phyloP scores from a whole-genome alignment of 768 basidiomycete species.

The Solioccasus polychromus region DNA sequence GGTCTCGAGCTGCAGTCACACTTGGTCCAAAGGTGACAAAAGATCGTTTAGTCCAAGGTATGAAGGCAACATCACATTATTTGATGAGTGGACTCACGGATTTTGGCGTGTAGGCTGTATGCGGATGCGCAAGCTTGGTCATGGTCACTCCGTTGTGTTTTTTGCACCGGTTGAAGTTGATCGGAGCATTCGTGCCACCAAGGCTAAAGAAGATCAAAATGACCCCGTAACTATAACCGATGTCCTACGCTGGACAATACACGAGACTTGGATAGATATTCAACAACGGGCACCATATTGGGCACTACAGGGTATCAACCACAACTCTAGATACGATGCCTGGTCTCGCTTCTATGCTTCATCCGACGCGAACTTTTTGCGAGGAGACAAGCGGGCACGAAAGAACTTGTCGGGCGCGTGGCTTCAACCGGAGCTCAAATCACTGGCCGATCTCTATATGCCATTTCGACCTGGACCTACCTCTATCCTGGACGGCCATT shows the following conservation, averaged over 20 bases:
- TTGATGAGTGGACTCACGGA: neutral
- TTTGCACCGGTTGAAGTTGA: slow-evolving; percentile 42
- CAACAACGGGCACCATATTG: neutral
- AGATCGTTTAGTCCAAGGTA: slow-evolving; percentile 48
- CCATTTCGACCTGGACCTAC: neutral
- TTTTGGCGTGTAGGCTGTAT: neutral
- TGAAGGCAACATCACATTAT: slow-evolving; percentile 26
- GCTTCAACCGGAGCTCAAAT: neutral
- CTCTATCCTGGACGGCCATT: neutral
- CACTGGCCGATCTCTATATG: neutral
- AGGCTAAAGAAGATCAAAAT: neutral
- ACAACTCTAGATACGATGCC: too few relatives aligned
- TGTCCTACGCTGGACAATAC: slow-evolving; percentile 3
- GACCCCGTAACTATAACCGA: neutral
- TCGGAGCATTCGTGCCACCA: slow-evolving; percentile 25
- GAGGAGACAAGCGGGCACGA: too few relatives aligned
- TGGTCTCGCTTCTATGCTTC: too few relatives aligned
- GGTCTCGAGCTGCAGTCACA: neutral
- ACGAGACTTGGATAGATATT: slow-evolving; percentile 26
- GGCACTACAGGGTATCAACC: too few relatives aligned
- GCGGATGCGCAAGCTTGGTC: neutral
- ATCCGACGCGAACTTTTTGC: too few relatives aligned
- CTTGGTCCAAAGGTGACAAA: slow-evolving; percentile 45
- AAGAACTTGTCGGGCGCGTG: neutral
- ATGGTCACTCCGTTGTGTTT: slow-evolving; percentile 30